Evolutionary conservation across 345 rosid genomes (phyloP), one percentile per base, ranked within the genome.

Genomic region (Erucastrum elatum): DNA sequence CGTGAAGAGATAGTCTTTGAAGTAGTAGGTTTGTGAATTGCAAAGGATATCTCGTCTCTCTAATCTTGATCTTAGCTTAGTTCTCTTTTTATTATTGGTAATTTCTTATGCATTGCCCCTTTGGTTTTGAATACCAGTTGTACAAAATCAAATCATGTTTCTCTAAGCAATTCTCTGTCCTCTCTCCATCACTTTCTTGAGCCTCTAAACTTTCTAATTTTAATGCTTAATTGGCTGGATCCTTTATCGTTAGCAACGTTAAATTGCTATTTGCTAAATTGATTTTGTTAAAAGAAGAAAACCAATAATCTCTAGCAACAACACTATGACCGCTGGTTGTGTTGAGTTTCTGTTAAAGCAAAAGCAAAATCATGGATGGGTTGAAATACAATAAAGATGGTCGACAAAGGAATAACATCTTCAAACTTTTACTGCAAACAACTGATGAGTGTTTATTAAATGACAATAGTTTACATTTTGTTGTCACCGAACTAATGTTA

Each of bases 131-230:
- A 70, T 70, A 77, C 59, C 49, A 56, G 67, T 64, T 72, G 77
- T 71, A 72, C 68, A 78, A 78, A 72, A 33, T 68, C 77, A 65
- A 66, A 65, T 72, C 56, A 72, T 72, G 68, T 66, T 72, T 78
- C 81, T 77, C 65, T 33, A 55, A 51, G 71, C 46, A 70, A 71
- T 8, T 70, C 75, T 77, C 7, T 62, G 55, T 70, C 70, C 70
- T 70, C 65, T 64, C 44, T 64, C 39, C 49, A 39, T 78, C 61
- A 41, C 44, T 72, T 72, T 72, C 68, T 78, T 66, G 81, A 72
- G 82, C 62, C 76, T 71, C 66, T 71, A 59, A 77, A 64, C 10
- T 64, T 35, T 26, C 3, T 49, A 49, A 44, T 76, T 53, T 55
- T 55, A 70, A 26, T 68, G 56, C 26, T 31, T 35, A n/a, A 37